phyloP scores from a whole-genome alignment of 2,329 filamentous ascomycete species.

The Dactylellina leptospora region DNA sequence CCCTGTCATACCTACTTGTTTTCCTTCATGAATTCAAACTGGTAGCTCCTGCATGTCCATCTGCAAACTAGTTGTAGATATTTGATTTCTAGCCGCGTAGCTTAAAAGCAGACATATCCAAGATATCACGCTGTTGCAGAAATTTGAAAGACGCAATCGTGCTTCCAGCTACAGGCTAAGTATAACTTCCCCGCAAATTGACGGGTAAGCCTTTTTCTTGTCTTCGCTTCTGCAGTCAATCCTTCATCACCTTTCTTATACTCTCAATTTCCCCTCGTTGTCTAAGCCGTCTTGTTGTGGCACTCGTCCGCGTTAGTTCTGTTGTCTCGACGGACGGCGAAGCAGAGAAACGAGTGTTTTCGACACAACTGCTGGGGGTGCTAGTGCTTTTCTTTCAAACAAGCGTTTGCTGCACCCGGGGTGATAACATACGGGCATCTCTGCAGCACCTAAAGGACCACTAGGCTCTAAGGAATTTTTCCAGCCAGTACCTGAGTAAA shows the following conservation, averaged over 20 bases:
- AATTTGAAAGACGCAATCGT: constrained; percentile 34
- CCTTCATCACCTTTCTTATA: constrained; percentile 13
- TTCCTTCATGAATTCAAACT: constrained; percentile 37
- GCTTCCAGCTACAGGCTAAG: constrained; percentile 46
- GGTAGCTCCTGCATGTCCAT: constrained; percentile 46
- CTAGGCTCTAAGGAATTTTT: constrained; percentile 49
- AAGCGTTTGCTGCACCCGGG: constrained; percentile 41
- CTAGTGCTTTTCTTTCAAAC: constrained; percentile 16
- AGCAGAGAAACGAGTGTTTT: constrained; percentile 18
- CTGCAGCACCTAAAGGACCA: constrained; percentile 39
- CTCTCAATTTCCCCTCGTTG: constrained; percentile 7
- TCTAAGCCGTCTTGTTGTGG: constrained; percentile 22
- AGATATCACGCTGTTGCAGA: constrained; percentile 31
- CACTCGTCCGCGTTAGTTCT: constrained; percentile 13
- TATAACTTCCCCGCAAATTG: constrained; percentile 51
- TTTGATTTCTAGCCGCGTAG: constrained; percentile 48
- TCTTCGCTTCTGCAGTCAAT: constrained; percentile 20
- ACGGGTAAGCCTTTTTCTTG: constrained; percentile 26
- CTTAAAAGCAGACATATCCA: constrained; percentile 46
- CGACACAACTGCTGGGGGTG: constrained; percentile 13
- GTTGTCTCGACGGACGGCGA: constrained; percentile 11
- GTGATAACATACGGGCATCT: constrained; percentile 24
- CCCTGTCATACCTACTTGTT: constrained; percentile 29
- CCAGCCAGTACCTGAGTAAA: constrained; percentile 52
- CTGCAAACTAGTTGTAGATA: constrained; percentile 51